Evolutionary conservation across 306 rosid genomes (phyloP).

Genomic region (Sechiopsis laciniata): DNA sequence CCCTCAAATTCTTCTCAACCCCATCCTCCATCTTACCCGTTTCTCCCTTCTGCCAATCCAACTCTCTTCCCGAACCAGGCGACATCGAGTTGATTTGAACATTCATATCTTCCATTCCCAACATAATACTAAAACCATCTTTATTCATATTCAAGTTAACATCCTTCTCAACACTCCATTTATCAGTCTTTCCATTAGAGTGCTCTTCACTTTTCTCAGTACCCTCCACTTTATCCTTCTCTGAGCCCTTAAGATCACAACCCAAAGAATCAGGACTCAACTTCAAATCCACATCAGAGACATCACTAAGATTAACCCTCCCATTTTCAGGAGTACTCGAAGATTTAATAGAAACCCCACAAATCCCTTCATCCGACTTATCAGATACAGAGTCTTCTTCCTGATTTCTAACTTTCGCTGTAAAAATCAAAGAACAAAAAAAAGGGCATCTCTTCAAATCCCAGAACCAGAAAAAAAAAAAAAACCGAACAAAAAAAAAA

Average conservation of each 20-base stretch:
- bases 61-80: conserved; percentile 35
- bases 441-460: conserved; percentile 14
- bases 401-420: conserved; percentile 59
- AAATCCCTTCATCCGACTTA: conserved; percentile 56
- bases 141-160: conserved; percentile 25
- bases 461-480: background rate
- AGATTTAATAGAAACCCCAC: conserved; percentile 39
- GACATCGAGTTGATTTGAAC: conserved; percentile 31
- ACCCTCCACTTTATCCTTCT: conserved; percentile 31
- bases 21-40: conserved; percentile 38
- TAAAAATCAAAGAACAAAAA: conserved; percentile 23
- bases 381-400: conserved; percentile 53
- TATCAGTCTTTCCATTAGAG: conserved; percentile 26
- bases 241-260: conserved; percentile 36
- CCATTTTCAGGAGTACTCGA: conserved; percentile 46
- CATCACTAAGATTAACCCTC: conserved; percentile 37
- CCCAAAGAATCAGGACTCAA: conserved; percentile 32
- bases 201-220: conserved; percentile 32
- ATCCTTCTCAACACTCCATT: conserved; percentile 30
- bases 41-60: conserved; percentile 53
- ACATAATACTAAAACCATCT: conserved; percentile 37
- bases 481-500: too few species aligned
- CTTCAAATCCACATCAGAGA: conserved; percentile 50
- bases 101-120: conserved; percentile 40
- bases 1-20: conserved; percentile 33